Conservation (phyloP, 495 filamentous ascomycete species). For the Parathielavia appendiculata region DNA sequence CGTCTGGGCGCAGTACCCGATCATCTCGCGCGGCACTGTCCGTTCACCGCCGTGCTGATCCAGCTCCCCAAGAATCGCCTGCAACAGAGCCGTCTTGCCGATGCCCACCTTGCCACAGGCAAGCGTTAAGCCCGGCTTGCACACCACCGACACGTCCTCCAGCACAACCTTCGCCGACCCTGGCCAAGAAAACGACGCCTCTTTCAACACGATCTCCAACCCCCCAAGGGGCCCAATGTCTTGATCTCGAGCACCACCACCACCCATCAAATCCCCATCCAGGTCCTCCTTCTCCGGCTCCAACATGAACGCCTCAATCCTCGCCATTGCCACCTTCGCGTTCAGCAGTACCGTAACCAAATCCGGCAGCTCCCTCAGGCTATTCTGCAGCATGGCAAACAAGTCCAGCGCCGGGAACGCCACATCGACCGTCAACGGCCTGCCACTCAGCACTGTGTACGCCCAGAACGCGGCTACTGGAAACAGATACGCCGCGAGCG, state of each 20-base stretch:
- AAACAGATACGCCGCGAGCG: slow-evolving; percentile 61
- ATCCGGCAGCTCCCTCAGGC: slow-evolving; percentile 62
- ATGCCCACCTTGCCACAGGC: slow-evolving; percentile 66
- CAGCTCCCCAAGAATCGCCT: slow-evolving; percentile 73
- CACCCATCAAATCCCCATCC: slow-evolving; percentile 26
- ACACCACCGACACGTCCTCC: slow-evolving; percentile 54
- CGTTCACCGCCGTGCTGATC: slow-evolving; percentile 58
- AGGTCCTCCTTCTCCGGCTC: slow-evolving; percentile 67
- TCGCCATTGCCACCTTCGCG: slow-evolving; percentile 66
- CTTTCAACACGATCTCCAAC: slow-evolving; percentile 48
- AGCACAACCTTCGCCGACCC: slow-evolving; percentile 58
- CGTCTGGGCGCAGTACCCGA: slow-evolving; percentile 77
- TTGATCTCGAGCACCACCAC: slow-evolving; percentile 18
- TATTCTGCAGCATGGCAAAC: slow-evolving; percentile 65
- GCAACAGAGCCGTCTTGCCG: slow-evolving; percentile 75
- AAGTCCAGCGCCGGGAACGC: slow-evolving; percentile 79
- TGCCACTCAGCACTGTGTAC: slow-evolving; percentile 62
- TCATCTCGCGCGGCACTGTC: slow-evolving; percentile 57
- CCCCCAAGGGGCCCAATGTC: slow-evolving; percentile 9
- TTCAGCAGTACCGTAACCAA: slow-evolving; percentile 69
- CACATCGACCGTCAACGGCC: slow-evolving; percentile 64
- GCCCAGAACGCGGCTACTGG: slow-evolving; percentile 74
- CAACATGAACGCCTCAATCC: slow-evolving; percentile 76
- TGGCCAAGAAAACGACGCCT: slow-evolving; percentile 74
- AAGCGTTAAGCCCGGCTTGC: slow-evolving; percentile 59